Percentiles rank a stretch among this genome's conserved stretches.
Conservation (phyloP, 768 basidiomycete species). For the Suillus bovinus region DNA sequence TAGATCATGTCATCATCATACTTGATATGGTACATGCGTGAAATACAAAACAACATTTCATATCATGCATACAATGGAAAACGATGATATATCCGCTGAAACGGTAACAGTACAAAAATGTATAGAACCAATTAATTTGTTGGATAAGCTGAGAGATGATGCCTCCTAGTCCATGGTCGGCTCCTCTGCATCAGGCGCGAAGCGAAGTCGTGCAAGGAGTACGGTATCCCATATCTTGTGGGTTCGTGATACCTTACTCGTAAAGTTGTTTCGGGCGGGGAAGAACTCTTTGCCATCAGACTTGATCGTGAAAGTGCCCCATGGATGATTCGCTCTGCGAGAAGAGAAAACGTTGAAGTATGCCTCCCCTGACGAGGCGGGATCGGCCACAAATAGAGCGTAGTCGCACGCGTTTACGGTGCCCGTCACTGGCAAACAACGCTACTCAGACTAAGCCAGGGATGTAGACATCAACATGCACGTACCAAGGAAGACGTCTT, state of each 20-base stretch:
- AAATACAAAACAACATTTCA: background rate
- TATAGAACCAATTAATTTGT: background rate
- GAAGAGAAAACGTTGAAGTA: conserved; percentile 70
- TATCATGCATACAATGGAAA: background rate
- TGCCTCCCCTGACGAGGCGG: conserved; percentile 60
- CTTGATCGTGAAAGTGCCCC: conserved; percentile 76
- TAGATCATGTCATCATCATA: too few relatives aligned
- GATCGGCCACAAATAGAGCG: conserved; percentile 73
- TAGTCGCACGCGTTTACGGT: conserved; percentile 70
- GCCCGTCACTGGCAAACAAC: conserved; percentile 53
- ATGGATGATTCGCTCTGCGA: conserved; percentile 54
- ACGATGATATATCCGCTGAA: background rate
- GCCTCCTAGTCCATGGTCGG: conserved; percentile 43
- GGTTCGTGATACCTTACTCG: conserved; percentile 55
- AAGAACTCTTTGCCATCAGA: conserved; percentile 42
- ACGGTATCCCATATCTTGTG: conserved; percentile 52
- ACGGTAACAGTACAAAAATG: background rate
- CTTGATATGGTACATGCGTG: background rate
- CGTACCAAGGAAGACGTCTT: conserved; percentile 55
- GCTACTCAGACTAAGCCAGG: background rate
- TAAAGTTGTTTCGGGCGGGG: conserved; percentile 33
- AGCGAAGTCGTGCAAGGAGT: conserved; percentile 64
- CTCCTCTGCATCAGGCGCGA: conserved; percentile 58
- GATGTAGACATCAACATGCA: background rate
- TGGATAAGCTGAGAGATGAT: background rate